Base-by-base conservation (phyloP, 495 filamentous ascomycete species). In the Penicillium cosmopolitanum region DNA sequence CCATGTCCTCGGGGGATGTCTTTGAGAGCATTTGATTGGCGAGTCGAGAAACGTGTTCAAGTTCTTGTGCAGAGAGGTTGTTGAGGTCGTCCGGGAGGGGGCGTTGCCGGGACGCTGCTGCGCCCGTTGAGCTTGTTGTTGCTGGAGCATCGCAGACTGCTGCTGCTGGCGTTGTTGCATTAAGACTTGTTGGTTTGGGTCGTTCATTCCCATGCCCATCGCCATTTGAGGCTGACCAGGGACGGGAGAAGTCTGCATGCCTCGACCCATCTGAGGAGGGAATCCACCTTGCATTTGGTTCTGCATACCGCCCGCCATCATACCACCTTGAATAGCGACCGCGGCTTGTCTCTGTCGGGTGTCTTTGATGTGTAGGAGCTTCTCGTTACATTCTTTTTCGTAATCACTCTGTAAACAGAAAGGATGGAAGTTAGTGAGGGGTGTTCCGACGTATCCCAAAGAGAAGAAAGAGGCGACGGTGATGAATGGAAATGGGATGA, bases 161-260 rank as follows among this genome's bases (percentile, higher is more conserved):
- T 68, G 69, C 11, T 72, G 68, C 35, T 69, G 73, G 42, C 65
- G 68, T 25, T 73, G 78, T 40, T 77, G 75, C 50, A 74, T 68
- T 11, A 71, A 66, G 34, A 66, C 66, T 56, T 76, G 80, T 58
- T 72, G 80, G 54, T 60, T 77, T 23, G 72, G 67, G 19, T 75
- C 72, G 51, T 77, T 79, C 70, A 80, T 80, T 18, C 73, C 77
- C 77, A 79, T 80, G 36, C 63, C 77, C 77, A 79, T 79, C 35
- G 64, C 60, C 70, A 78, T 74, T 25, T 71, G 73, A 47, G 77
- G 76, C 53, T 76, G 78, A 35, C 66, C 71, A 4, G 79, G 72
- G 38, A 84, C 73, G 3, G 79, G 79, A 8, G 83, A 84, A 0
- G 80, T 63, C 57, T 85, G 83, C 74, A 86, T 78, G 33, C 62